phyloP scores from a whole-genome alignment of 495 filamentous ascomycete species.

The Neurospora terricola region DNA sequence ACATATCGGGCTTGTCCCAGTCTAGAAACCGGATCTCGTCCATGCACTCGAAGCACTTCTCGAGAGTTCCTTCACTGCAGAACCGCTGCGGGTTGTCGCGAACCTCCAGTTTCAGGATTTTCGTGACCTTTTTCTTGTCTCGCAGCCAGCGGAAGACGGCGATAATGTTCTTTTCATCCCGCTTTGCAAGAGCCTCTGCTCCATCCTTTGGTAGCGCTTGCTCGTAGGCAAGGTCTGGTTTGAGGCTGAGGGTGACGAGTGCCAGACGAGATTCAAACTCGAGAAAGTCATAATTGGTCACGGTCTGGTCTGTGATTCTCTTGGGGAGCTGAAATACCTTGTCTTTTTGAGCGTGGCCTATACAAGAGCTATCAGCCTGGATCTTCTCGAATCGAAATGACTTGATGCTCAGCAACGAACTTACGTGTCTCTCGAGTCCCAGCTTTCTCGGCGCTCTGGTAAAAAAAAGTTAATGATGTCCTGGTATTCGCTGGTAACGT shows the following conservation, averaged over 20 bases:
- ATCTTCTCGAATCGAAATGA: no score
- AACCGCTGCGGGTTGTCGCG: neutral
- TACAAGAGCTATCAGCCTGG: no score
- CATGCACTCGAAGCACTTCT: neutral
- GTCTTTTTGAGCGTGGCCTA: no score
- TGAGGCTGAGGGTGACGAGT: neutral
- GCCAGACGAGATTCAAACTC: neutral
- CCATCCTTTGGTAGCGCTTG: neutral
- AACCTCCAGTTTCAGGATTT: neutral
- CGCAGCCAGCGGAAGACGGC: neutral
- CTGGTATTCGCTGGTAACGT: no score
- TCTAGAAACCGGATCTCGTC: no score
- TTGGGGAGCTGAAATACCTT: no score
- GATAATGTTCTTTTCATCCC: neutral
- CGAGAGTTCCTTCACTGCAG: neutral
- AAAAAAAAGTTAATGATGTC: no score
- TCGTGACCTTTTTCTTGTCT: neutral
- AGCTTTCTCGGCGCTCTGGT: no score
- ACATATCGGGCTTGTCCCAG: no score
- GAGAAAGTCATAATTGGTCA: neutral
- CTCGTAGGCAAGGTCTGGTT: neutral
- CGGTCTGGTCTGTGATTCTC: neutral
- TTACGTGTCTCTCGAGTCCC: no score
- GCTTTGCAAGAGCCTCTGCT: neutral
- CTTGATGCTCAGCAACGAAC: no score